Base-by-base conservation (phyloP, 2,329 filamentous ascomycete species). In the Ophiostoma himal-ulmi region DNA sequence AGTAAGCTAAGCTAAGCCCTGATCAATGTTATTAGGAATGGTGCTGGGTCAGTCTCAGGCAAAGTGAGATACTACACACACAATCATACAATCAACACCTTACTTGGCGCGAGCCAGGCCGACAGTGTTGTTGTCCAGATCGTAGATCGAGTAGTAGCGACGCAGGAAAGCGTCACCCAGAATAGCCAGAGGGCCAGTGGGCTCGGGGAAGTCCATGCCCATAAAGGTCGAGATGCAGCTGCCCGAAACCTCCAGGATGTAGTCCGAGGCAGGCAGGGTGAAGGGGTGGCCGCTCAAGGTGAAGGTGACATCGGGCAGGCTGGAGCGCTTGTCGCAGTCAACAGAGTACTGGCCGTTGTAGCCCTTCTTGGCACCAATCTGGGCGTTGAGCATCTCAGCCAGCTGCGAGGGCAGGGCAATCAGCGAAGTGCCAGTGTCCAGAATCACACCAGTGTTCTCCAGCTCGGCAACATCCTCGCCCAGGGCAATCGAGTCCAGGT, bases 191-290 rank as follows among this genome's bases (percentile, higher is more conserved):
- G 95, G 95, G 66, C 95, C 94, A 72, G 91, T 90, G 54, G 93
- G 93, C 78, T 89, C 91, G 71, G 93, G 91, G 83, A 93, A 89
- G 80, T 94, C 95, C 90, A 98, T 96, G 77, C 93, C 94, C 89
- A 96, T 96, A 84, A 99, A 97, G 76, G 93, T 91, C 73, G 93
- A 97, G 81, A 99, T 97, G 82, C 95, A 99, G 79, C 90, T 94
- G 76, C 94, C 95, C 78, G 94, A 91, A 62, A 97, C 88, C 82
- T 99, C 94, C 57, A 99, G 89, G 76, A 97, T 94, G 84, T 99
- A 99, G 83, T 99, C 95, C 75, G 90, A 90, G 20, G 95, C 83
- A 70, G 86, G 84, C 76, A 99, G 96, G 79, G 89, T 91, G 85
- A 98, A 99, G 85, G 97, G 92, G 83, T 96, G 88, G 74, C 95